Evolutionary conservation across 305 asterid genomes (phyloP).

Genomic region (Fraxinus angustifolia): DNA sequence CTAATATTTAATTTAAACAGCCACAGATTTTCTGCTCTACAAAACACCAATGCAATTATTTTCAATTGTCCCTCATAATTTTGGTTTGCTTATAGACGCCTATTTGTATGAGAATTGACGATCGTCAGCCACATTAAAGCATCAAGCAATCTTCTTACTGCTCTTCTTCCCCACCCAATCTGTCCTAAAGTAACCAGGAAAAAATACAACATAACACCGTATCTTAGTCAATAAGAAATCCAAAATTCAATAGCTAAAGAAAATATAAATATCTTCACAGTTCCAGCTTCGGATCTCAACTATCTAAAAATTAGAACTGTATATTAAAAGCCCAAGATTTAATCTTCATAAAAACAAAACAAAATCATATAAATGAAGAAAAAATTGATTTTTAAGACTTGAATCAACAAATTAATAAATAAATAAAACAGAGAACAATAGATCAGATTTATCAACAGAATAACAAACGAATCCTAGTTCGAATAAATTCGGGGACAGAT

Average conservation of each 20-base stretch:
- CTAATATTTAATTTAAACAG: not conserved
- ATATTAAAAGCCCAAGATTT: not conserved
- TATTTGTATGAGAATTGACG: not conserved
- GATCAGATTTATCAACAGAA: not conserved
- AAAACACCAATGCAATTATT: not conserved
- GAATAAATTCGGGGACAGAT: constrained; percentile 4
- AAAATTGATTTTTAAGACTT: not conserved
- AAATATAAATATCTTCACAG: constrained; percentile 2
- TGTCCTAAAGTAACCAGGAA: not conserved
- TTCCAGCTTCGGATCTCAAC: constrained; percentile 12
- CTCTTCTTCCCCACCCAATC: constrained; percentile 10
- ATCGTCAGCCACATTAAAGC: not conserved
- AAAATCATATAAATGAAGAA: not conserved
- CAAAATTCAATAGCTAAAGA: not conserved
- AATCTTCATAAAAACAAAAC: not conserved
- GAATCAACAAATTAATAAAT: not conserved
- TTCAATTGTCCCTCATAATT: not conserved
- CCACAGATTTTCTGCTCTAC: constrained; percentile 3
- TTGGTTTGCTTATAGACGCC: not conserved
- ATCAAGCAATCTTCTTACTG: not conserved
- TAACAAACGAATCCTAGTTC: not conserved
- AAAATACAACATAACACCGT: not conserved
- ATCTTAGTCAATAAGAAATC: not conserved
- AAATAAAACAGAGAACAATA: not conserved
- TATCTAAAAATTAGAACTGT: constrained; percentile 13